Percentiles rank a stretch among this genome's conserved stretches.
Conservation (phyloP, 1,284 basidiomycete genomes). For the Ceratobasidium sp. region DNA sequence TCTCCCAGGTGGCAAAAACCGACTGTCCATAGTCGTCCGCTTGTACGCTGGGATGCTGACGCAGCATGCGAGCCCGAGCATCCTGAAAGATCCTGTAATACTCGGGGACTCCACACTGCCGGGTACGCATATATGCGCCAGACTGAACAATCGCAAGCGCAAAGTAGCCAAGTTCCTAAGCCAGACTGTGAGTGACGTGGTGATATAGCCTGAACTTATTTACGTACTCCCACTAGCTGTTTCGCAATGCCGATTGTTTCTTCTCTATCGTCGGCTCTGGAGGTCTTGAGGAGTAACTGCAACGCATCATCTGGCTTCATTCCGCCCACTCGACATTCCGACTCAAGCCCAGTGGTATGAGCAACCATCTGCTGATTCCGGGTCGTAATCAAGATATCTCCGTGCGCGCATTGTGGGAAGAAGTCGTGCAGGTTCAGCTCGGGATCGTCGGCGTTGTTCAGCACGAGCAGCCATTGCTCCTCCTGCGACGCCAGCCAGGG, state of each 20-base stretch:
- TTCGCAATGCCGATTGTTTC: neutral
- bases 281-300: neutral
- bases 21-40: slow-evolving; percentile 2
- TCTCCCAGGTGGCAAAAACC: slow-evolving; percentile 3
- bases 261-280: neutral
- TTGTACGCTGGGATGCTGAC: neutral
- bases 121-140: slow-evolving; percentile 20
- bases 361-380: slow-evolving; percentile 10
- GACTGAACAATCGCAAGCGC: slow-evolving; percentile 17
- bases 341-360: neutral
- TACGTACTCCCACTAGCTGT: neutral
- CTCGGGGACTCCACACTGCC: neutral
- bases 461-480: slow-evolving; percentile 15
- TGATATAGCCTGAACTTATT: neutral
- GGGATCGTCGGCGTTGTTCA: slow-evolving; percentile 5
- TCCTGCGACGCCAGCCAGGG: slow-evolving; percentile 14
- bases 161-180: slow-evolving; percentile 11
- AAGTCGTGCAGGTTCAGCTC: neutral
- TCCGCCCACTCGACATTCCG: neutral
- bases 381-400: slow-evolving; percentile 32
- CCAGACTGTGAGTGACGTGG: too few species aligned
- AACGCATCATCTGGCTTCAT: neutral
- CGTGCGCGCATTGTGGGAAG: slow-evolving; percentile 13
- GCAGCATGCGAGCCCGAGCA: neutral
- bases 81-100: neutral